Evolutionary conservation across 495 filamentous ascomycete genomes (phyloP).

Genomic region (Melanomma pulvis-pyrius): DNA sequence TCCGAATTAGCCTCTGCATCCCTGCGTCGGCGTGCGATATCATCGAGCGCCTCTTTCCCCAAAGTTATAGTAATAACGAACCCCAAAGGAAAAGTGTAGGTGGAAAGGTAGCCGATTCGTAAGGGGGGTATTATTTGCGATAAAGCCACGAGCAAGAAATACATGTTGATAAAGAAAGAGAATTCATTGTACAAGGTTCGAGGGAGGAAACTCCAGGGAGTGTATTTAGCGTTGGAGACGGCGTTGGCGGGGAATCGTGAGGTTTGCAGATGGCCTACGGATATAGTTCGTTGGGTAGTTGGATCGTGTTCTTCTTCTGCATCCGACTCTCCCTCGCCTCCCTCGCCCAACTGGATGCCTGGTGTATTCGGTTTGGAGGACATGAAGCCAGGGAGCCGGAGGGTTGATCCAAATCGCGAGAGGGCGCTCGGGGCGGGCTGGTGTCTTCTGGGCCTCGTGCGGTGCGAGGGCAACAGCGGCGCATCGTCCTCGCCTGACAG

Average conservation of each 20-base stretch:
- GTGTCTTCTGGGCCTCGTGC: slow-evolving; percentile 6
- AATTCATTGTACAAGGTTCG: slow-evolving; percentile 97
- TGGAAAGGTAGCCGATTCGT: slow-evolving; percentile 90
- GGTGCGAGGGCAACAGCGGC: slow-evolving; percentile 35
- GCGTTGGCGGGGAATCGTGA: slow-evolving; percentile 77
- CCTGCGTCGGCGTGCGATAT: slow-evolving; percentile 79
- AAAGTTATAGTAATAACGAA: slow-evolving; percentile 91
- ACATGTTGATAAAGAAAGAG: slow-evolving; percentile 99
- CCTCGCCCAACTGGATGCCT: slow-evolving; percentile 20
- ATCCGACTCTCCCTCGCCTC: slow-evolving; percentile 34
- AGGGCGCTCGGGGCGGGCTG: slow-evolving; percentile 30
- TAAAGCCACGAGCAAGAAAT: slow-evolving; percentile 92
- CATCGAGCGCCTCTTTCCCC: slow-evolving; percentile 94
- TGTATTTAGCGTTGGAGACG: slow-evolving; percentile 97
- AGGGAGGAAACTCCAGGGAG: slow-evolving; percentile 91
- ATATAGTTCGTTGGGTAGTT: slow-evolving; percentile 40
- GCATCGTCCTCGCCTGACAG: slow-evolving; percentile 42
- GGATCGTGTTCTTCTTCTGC: slow-evolving; percentile 43
- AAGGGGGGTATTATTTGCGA: slow-evolving; percentile 89
- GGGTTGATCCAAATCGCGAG: slow-evolving; percentile 23
- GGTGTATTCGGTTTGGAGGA: slow-evolving; percentile 26
- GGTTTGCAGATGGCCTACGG: slow-evolving; percentile 48
- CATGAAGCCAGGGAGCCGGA: slow-evolving; percentile 40
- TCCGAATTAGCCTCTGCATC: slow-evolving; percentile 96
- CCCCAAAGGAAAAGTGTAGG: slow-evolving; percentile 88